Conservation (phyloP, 148 eudicot genomes). For the Vaccinium macrocarpon region DNA sequence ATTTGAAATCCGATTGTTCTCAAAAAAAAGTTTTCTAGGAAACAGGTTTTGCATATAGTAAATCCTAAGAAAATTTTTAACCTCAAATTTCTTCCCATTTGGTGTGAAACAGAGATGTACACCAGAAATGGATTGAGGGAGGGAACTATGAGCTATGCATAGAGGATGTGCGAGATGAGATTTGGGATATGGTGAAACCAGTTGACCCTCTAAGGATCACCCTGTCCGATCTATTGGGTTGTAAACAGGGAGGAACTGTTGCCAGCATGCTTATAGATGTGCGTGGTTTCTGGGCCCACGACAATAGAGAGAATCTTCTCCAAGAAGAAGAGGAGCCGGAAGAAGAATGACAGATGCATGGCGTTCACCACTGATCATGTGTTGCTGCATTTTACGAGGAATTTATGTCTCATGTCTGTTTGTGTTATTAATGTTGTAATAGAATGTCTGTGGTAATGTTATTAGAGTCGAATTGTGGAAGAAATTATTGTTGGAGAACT, state of each 20-base stretch:
- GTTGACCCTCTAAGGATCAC: slow-evolving; percentile 74
- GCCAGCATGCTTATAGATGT: slow-evolving; percentile 99
- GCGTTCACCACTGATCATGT: neutral
- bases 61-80: neutral
- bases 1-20: neutral
- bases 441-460: neutral
- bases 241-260: slow-evolving; percentile 97
- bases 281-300: slow-evolving; percentile 98
- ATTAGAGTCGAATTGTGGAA: neutral
- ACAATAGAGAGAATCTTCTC: slow-evolving; percentile 96
- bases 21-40: neutral
- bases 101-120: slow-evolving; percentile 76
- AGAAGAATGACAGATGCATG: slow-evolving; percentile 51
- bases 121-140: slow-evolving; percentile 98
- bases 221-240: slow-evolving; percentile 65
- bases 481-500: neutral
- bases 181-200: slow-evolving; percentile 99
- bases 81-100: neutral
- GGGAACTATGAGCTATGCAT: slow-evolving; percentile 96
- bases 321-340: slow-evolving; percentile 99
- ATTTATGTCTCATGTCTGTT: neutral
- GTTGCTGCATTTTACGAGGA: neutral
- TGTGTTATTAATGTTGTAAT: too few species aligned
- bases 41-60: neutral
- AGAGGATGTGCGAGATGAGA: slow-evolving; percentile 96